Percentiles rank a stretch among this genome's conserved stretches.
Conservation (phyloP, 2,329 filamentous ascomycete genomes). For the Magnaporthiopsis rhizophila region DNA sequence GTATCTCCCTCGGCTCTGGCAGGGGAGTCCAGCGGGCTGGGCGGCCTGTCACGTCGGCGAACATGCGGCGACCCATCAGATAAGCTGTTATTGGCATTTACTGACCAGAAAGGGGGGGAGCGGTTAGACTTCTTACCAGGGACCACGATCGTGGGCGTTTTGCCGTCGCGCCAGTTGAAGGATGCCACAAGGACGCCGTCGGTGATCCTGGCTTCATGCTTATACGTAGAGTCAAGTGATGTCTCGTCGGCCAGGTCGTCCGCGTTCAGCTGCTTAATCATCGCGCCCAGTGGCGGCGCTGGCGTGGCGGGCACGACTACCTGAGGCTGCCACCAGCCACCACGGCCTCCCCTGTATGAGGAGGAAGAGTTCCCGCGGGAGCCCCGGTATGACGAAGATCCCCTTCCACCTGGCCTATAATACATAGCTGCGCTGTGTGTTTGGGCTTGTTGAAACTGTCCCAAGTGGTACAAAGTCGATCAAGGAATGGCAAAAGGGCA, state of each 20-base stretch:
- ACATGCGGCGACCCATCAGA: background rate
- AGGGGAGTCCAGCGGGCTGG: constrained; percentile 43
- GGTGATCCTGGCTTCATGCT: constrained; percentile 15
- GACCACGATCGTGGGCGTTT: constrained; percentile 20
- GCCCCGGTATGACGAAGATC: background rate
- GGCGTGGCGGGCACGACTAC: constrained; percentile 6
- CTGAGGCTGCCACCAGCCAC: background rate
- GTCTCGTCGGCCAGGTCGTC: constrained; percentile 12
- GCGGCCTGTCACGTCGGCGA: constrained; percentile 26
- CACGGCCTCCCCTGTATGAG: background rate
- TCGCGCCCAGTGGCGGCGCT: constrained; percentile 15
- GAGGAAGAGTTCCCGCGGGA: no score
- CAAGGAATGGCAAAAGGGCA: background rate
- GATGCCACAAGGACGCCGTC: constrained; percentile 22
- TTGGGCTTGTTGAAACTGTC: background rate
- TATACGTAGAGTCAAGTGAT: constrained; percentile 9
- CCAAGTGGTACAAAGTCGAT: background rate
- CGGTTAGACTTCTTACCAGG: constrained; percentile 20
- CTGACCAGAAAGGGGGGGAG: no score
- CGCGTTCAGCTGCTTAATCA: constrained; percentile 13
- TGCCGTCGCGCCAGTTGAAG: constrained; percentile 27
- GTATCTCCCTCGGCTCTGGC: constrained; percentile 21
- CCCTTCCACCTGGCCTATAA: background rate
- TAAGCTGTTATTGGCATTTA: background rate
- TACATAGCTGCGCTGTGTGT: background rate